Percentiles rank a stretch among this genome's conserved stretches.
These are phyloP conservation scores for Sugiyamaella americana DNA, from an alignment of 805 yeast species.

Conservation along the genomic window DNA sequence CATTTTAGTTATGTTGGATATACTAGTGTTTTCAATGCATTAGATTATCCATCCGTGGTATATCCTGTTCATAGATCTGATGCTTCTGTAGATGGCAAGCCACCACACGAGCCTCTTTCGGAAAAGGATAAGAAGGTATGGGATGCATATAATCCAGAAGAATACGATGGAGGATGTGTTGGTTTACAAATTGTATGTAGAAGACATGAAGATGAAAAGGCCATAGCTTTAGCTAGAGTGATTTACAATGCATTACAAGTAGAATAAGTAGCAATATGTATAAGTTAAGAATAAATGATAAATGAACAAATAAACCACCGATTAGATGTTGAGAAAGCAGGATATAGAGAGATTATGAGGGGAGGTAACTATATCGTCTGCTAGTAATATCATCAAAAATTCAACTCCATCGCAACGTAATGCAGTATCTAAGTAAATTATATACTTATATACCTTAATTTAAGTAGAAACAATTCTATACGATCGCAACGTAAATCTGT, in stretches of 20 bases:
- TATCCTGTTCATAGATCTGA: slow-evolving; percentile 3
- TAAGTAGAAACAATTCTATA: too few species aligned
- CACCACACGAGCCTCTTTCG: slow-evolving; percentile 14
- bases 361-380: too few species aligned
- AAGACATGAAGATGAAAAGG: slow-evolving; percentile 55
- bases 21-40: slow-evolving; percentile 9
- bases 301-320: too few species aligned
- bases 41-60: slow-evolving; percentile 8
- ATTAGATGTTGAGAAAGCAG: too few species aligned
- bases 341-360: too few species aligned
- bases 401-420: too few species aligned
- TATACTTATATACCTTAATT: too few species aligned
- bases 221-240: slow-evolving; percentile 33
- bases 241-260: slow-evolving; percentile 6
- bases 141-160: slow-evolving; percentile 41
- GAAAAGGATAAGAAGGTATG: slow-evolving; percentile 32
- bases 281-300: too few species aligned
- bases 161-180: slow-evolving; percentile 48
- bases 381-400: too few species aligned
- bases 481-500: too few species aligned
- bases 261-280: too few species aligned
- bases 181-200: slow-evolving; percentile 50
- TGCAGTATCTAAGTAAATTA: too few species aligned
- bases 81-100: slow-evolving; percentile 7
- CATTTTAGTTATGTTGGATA: background rate